Base-by-base conservation (phyloP, 2,329 filamentous ascomycete species). In the Zelopaecilomyces penicillatus region DNA sequence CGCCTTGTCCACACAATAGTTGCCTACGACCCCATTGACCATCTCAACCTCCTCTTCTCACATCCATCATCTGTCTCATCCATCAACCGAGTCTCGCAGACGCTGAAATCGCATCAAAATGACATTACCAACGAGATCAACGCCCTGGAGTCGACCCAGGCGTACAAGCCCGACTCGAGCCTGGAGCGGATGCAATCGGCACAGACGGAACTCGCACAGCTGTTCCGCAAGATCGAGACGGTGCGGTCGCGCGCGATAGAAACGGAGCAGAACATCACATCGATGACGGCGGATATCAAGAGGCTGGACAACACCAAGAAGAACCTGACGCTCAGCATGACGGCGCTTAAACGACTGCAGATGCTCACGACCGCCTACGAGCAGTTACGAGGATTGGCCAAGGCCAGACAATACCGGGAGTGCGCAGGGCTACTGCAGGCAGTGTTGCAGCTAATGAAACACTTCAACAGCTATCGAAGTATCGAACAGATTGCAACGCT, bases 301-400 rank as follows among this genome's bases (percentile, higher is more conserved):
- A 83, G 91, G 54, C 76, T 98, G 52, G 93, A 98, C 66, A 87
- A 86, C 64, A 96, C 93, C 33, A 98, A 98, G 73, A 85, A 85
- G 65, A 98, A 98, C 66, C 75, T 98, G 50, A 96, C 93, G 7
- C 75, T 95, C 43, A 96, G 89, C 53, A 98, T 98, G 93, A 98
- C 93, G 37, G 91, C 91, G 26, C 73, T 98, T 58, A 98, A 98
- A 71, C 78, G 93, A 39, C 75, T 98, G 56, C 93, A 98, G 73
- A 98, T 98, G 93, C 71, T 98, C 61, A 97, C 93, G 5, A 97
- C 93, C 4, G 93, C 93, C n/a, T 98, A 97, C 66, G 93, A 97
- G 62, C 93, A 98, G 68, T 74, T 98, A 46, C 79, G 86, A 47
- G 86, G 82, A 3, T 72, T 96, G 53, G 85, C 87, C 53, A 86